These are phyloP conservation scores for Vaccinium myrtillus DNA, from an alignment of 148 eudicot species.

Conservation along the genomic window DNA sequence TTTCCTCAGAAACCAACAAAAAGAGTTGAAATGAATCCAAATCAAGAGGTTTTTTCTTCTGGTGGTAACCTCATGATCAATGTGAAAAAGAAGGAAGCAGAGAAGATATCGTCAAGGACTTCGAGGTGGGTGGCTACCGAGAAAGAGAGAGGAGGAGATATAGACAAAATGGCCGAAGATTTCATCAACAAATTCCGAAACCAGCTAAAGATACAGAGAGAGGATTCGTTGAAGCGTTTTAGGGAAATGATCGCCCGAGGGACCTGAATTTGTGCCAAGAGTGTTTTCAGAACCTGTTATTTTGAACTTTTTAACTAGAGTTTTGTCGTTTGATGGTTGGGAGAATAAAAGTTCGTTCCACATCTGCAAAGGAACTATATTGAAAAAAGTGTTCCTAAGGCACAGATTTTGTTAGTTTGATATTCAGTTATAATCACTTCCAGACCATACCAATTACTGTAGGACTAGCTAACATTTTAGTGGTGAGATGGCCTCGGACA, in stretches of 20 bases:
- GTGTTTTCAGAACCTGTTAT: neutral
- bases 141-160: slow-evolving; percentile 5
- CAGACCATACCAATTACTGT: too few relatives aligned
- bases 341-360: too few relatives aligned
- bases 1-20: neutral
- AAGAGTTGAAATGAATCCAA: neutral
- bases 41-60: neutral
- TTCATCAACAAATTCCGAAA: slow-evolving; percentile 12
- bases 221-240: slow-evolving; percentile 26
- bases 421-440: too few relatives aligned
- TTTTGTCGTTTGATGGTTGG: too few relatives aligned
- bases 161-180: slow-evolving; percentile 13
- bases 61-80: neutral
- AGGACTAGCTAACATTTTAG: too few relatives aligned
- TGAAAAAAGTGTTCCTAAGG: too few relatives aligned
- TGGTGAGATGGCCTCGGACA: too few relatives aligned
- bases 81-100: neutral
- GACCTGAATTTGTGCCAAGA: neutral
- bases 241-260: slow-evolving; percentile 22
- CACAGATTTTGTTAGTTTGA: too few relatives aligned
- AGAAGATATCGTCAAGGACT: neutral
- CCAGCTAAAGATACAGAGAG: slow-evolving; percentile 28
- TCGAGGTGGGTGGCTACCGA: neutral
- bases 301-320: neutral
- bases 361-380: too few relatives aligned